Evolutionary conservation across 352 stramenopile species (phyloP).

Genomic region (Pythium volutum): DNA sequence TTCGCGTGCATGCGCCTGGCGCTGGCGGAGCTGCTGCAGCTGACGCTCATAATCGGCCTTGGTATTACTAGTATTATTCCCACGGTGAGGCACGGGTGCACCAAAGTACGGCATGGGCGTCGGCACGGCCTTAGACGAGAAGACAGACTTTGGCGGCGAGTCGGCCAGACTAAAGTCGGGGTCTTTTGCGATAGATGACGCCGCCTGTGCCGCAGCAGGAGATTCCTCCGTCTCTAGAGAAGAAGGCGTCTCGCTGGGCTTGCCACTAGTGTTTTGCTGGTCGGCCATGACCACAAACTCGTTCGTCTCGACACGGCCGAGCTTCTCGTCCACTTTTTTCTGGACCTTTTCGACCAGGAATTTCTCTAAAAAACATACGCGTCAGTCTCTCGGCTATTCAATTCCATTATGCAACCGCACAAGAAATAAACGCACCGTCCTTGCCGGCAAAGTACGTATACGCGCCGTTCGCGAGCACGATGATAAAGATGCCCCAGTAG

Average conservation of each 20-base stretch:
- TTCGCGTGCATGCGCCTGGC: slow-evolving; percentile 10
- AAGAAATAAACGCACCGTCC: slow-evolving; percentile 17
- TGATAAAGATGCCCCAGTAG: slow-evolving; percentile 40
- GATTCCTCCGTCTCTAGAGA: not conserved
- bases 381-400: not conserved
- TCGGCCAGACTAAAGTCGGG: slow-evolving; percentile 2
- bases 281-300: slow-evolving; percentile 30
- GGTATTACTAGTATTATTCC: too few species aligned
- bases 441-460: slow-evolving; percentile 31
- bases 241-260: not conserved
- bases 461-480: slow-evolving; percentile 35
- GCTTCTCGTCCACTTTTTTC: slow-evolving; percentile 28
- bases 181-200: not conserved
- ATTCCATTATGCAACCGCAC: not conserved
- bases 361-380: slow-evolving; percentile 5
- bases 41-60: slow-evolving; percentile 25
- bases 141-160: slow-evolving; percentile 11
- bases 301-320: slow-evolving; percentile 26
- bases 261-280: not conserved
- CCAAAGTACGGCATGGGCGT: slow-evolving; percentile 26
- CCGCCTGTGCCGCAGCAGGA: not conserved
- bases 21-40: slow-evolving; percentile 20
- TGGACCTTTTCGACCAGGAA: slow-evolving; percentile 28
- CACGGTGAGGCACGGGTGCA: slow-evolving; percentile 1
- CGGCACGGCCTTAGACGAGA: slow-evolving; percentile 13